Base-by-base conservation (phyloP, 768 basidiomycete species). In the Sporobolomyces phaffii region DNA sequence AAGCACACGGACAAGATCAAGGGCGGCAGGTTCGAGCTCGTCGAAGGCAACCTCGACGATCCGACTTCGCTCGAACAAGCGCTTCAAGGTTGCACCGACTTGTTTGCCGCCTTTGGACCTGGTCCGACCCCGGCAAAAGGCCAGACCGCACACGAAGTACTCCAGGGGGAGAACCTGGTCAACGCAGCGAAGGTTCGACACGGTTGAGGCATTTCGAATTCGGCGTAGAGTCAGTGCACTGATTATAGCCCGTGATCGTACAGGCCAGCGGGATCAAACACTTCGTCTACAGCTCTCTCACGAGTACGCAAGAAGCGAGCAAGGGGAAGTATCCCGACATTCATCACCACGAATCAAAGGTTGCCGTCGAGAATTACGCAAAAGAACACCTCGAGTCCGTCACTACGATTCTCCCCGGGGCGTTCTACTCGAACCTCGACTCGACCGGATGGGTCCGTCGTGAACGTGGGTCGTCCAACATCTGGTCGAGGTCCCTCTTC, bases 241-340 rank as follows among this genome's bases (percentile, higher is more conserved):
- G 36, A 38, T 18, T 40, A 6, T 31, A 20, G 5, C 14, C 3
- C 9, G 7, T 22, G 20, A 33, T 5, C 24, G 11, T 18, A 20
- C 29, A 69, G 44, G 66, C 45, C 2, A 59, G 18, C 22, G 60
- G 34, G 7, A 64, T 72, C 48, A 45, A 72, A 63, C 68, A 62
- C 41, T 59, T 75, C 41, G 60, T 73, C 44, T 75, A 63, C 57
- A 68, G 65, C 15, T 47, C 51, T 0, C 52, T 72, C 13, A 54
- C 53, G 17, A 48, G 38, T 28, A 5, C 50, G 45, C 13, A 34
- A 20, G 31, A 41, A 14, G 6, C 40, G 28, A 60, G 38, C 13
- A 36, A 49, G 29, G 72, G 72, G 18, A 63, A 69, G 59, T 52
- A 48, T 57, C 40, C 53, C 5, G 29, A 64, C 5, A 43, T 61